phyloP scores from a whole-genome alignment of 139 green algal genomes.

The Ostreobium quekettii region DNA sequence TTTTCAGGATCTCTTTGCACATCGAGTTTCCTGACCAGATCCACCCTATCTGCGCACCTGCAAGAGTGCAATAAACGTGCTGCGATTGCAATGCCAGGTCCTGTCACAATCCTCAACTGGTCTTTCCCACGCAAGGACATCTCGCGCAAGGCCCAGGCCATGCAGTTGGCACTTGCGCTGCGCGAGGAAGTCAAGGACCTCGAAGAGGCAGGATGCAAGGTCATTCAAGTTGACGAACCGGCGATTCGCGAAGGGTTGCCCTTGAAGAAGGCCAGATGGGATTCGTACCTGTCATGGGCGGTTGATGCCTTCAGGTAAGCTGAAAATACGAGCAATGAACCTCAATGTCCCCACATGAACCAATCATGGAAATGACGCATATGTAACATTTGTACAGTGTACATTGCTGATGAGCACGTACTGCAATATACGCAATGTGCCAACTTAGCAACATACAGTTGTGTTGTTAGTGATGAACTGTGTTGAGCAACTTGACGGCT shows the following conservation, averaged over 20 bases:
- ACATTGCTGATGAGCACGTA: too few relatives aligned
- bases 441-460: too few relatives aligned
- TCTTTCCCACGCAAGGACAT: conserved; percentile 82
- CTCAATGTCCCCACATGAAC: too few relatives aligned
- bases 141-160: conserved; percentile 45
- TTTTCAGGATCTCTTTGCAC: not conserved
- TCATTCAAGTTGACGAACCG: conserved; percentile 88
- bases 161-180: conserved; percentile 75
- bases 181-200: conserved; percentile 75
- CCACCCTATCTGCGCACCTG: not conserved
- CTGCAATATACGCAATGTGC: too few relatives aligned
- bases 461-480: too few relatives aligned
- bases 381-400: too few relatives aligned
- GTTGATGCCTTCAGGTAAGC: conserved; percentile 66
- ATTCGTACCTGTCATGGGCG: conserved; percentile 77
- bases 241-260: conserved; percentile 86
- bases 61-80: not conserved
- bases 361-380: too few relatives aligned
- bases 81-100: too few relatives aligned
- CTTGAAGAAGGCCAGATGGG: conserved; percentile 57
- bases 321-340: too few relatives aligned
- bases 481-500: too few relatives aligned
- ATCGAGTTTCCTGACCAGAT: not conserved
- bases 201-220: conserved; percentile 63
- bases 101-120: conserved; percentile 91